Conservation (phyloP, 345 rosid species). For the Sisymbrium irio region DNA sequence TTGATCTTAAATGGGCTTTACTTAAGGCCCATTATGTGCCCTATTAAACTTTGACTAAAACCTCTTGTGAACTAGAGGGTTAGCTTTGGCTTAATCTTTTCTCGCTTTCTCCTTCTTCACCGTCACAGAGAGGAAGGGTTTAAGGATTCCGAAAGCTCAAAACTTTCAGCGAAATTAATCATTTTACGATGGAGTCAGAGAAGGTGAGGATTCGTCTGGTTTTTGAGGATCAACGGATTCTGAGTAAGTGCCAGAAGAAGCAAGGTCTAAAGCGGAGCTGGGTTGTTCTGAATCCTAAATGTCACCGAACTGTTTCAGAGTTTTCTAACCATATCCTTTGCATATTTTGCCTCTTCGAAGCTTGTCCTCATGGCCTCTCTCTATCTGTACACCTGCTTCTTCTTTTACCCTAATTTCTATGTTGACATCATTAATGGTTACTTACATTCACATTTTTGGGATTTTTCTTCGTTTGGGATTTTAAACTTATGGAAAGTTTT, state of each 20-base stretch:
- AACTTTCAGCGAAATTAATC: background rate
- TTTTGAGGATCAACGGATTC: conserved; percentile 48
- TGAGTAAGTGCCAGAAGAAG: conserved; percentile 55
- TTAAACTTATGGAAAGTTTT: background rate
- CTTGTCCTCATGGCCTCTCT: conserved; percentile 75
- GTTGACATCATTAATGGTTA: conserved; percentile 20
- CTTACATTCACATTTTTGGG: background rate
- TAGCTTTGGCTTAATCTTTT: background rate
- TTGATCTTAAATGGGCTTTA: too few relatives aligned
- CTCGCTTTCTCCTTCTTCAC: conserved; percentile 8
- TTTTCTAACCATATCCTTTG: conserved; percentile 54
- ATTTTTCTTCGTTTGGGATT: background rate
- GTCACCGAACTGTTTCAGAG: conserved; percentile 60
- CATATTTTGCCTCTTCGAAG: conserved; percentile 51
- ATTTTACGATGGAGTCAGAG: conserved; percentile 38
- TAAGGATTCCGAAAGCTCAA: background rate
- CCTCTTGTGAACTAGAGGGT: background rate
- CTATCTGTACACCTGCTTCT: conserved; percentile 50
- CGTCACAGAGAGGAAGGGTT: conserved; percentile 28
- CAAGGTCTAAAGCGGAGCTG: conserved; percentile 69
- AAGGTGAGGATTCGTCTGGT: conserved; percentile 62
- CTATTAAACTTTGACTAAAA: background rate
- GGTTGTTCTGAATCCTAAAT: conserved; percentile 70
- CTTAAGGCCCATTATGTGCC: background rate
- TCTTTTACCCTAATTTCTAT: conserved; percentile 23